Percentiles rank a stretch among this genome's conserved stretches.
phyloP scores from a whole-genome alignment of 176 grass and related monocot genomes.

The Chrysopogon serrulatus region DNA sequence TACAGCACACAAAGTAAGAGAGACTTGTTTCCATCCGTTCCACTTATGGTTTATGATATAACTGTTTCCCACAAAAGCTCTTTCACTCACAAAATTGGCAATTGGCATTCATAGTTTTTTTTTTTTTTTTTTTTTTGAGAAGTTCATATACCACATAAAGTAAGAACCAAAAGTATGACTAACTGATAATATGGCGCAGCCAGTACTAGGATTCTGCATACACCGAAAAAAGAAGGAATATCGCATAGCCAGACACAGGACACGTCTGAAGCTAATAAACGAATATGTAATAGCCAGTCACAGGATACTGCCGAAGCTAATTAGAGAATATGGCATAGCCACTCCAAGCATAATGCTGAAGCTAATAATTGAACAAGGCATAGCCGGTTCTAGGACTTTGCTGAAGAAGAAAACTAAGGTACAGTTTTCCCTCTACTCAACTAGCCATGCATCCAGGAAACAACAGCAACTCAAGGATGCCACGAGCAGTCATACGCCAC shows the following conservation, averaged over 20 bases:
- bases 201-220: background rate
- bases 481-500: background rate
- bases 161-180: background rate
- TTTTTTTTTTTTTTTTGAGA: too few relatives aligned
- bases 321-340: background rate
- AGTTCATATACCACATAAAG: background rate
- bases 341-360: background rate
- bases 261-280: background rate
- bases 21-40: constrained; percentile 9
- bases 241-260: background rate
- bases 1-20: background rate
- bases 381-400: background rate
- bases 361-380: background rate
- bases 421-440: background rate
- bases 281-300: background rate
- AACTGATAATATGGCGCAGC: background rate
- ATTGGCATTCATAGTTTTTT: background rate
- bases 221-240: background rate
- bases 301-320: background rate
- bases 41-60: background rate
- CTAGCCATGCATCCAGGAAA: constrained; percentile 6
- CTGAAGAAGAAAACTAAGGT: background rate
- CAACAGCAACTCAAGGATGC: background rate
- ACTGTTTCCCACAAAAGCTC: background rate
- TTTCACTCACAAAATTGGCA: background rate